Evolutionary conservation across 768 basidiomycete species (phyloP).

Genomic region (Pulveroboletus sp.): DNA sequence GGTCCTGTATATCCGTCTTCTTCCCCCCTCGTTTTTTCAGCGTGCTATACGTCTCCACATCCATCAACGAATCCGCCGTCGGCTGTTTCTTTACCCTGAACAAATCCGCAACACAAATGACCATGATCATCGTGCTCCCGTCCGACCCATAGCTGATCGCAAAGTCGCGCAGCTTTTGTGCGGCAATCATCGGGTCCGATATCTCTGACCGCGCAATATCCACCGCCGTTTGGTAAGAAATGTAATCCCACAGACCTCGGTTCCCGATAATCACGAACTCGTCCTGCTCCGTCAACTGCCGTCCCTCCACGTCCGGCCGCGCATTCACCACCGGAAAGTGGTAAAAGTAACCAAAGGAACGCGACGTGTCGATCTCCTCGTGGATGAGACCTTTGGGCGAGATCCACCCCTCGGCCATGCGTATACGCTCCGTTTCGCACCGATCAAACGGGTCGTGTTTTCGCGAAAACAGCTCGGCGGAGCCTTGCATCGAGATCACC

Average conservation of each 20-base stretch:
- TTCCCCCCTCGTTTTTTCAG: constrained; percentile 36
- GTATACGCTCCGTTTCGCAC: constrained; percentile 81
- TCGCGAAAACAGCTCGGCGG: constrained; percentile 68
- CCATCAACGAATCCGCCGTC: constrained; percentile 30
- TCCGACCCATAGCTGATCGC: constrained; percentile 96
- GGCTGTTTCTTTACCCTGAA: constrained; percentile 56
- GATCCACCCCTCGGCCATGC: constrained; percentile 91
- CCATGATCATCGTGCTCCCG: constrained; percentile 97
- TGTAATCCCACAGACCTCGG: constrained; percentile 88
- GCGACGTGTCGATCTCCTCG: constrained; percentile 88
- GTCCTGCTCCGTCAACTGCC: constrained; percentile 76
- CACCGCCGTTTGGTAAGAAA: constrained; percentile 93
- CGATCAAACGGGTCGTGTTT: constrained; percentile 91
- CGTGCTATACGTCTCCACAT: constrained; percentile 33
- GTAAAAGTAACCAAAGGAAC: constrained; percentile 91
- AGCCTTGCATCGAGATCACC: constrained; percentile 76
- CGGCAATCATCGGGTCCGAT: constrained; percentile 80
- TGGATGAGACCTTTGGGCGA: constrained; percentile 89
- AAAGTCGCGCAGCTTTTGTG: constrained; percentile 94
- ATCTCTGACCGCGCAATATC: constrained; percentile 83
- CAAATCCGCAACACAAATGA: constrained; percentile 78
- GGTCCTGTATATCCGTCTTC: constrained; percentile 53
- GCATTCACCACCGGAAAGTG: constrained; percentile 89
- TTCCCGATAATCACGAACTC: constrained; percentile 98
- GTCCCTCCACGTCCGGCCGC: constrained; percentile 70